Base-by-base conservation (phyloP, 1,284 basidiomycete genomes). In the Trichosporon coremiiforme region DNA sequence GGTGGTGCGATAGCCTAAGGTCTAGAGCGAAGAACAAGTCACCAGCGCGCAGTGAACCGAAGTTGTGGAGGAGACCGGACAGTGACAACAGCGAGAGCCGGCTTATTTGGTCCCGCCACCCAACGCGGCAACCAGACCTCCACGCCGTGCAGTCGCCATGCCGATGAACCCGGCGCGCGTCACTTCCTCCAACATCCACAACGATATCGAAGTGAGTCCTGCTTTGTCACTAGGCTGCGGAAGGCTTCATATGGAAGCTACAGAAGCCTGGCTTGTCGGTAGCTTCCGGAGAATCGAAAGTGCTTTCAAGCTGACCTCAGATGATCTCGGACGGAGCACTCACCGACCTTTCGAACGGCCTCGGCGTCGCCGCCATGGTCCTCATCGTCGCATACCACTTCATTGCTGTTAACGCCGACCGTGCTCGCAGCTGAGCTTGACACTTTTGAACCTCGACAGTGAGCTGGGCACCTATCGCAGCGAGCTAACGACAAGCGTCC, bases 261-360 rank as follows among this genome's bases (percentile, higher is more conserved):
- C 25, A 25, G 25, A 25, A 25, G 25, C 25, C 25, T 25, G 25
- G 25, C 25, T 25, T 25, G 25, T 25, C 25, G 25, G 25, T 25
- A 25, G 25, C 25, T 25, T 25, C 25, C 25, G 25, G 25, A 25
- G 25, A 25, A 25, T 25, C 25, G 25, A 25, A 25, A 25, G 25
- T 25, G 25, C 25, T 25, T 25, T 25, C 25, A 25, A 45, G 57
- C 57, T 62, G 17, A 62, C 17, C 33, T 33, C 29, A 62, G 38
- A 85, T 85, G 91, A 94, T 94, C 68, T 88, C 87, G 63, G 89
- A 94, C 84, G 85, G 87, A 71, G 92, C 92, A 15, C 86, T 95
- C 22, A 93, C 92, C 82, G 87, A 87, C 72, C 87, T 96, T 66
- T 91, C 94, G 62, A 95, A 95, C 70, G 72, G 70, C 38, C 69